Evolutionary conservation across 2,329 filamentous ascomycete species (phyloP).

Genomic region (Diaporthe australafricana): DNA sequence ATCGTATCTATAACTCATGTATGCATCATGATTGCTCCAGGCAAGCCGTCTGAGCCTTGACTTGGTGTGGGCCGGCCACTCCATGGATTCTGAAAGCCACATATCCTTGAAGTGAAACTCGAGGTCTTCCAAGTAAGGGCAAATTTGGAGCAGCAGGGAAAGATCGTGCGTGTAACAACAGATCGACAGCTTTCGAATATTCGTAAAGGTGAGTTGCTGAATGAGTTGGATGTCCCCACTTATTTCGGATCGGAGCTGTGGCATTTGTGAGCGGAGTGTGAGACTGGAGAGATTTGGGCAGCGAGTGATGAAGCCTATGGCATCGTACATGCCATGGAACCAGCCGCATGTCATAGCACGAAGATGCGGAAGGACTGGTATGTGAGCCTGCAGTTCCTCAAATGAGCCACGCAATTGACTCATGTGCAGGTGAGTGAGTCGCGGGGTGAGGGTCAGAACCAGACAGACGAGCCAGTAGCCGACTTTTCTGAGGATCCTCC

Average conservation of each 20-base stretch:
- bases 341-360: neutral
- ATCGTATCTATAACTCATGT: neutral
- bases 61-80: neutral
- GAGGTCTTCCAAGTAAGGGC: neutral
- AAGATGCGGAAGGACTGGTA: neutral
- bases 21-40: neutral
- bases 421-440: neutral
- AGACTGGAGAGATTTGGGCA: neutral
- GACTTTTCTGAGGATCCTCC: too few species aligned
- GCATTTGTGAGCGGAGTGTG: too few species aligned
- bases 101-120: neutral
- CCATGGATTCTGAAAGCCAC: too few species aligned
- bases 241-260: too few species aligned
- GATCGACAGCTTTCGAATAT: neutral
- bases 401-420: neutral
- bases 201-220: too few species aligned
- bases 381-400: neutral
- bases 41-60: neutral
- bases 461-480: neutral
- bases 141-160: neutral
- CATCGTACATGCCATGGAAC: neutral
- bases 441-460: neutral
- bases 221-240: too few species aligned
- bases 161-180: neutral
- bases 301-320: neutral